Conservation (phyloP, 441 rosid genomes). For the Manihot esculenta region DNA sequence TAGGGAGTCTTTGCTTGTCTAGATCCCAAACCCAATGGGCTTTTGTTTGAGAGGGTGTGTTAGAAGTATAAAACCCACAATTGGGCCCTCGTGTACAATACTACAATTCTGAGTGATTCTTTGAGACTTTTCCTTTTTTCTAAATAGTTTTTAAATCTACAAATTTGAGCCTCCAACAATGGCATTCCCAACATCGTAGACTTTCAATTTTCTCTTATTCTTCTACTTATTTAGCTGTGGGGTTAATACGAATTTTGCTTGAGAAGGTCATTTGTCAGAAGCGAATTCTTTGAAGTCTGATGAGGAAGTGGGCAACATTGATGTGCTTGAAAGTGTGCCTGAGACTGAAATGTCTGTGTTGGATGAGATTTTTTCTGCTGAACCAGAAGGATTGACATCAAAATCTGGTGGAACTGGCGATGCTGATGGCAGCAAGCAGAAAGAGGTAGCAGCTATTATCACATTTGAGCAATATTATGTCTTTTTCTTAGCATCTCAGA, state of each 20-base stretch:
- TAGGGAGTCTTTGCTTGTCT: neutral
- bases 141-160: neutral
- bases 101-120: neutral
- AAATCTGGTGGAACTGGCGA: constrained; percentile 37
- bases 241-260: constrained; percentile 19
- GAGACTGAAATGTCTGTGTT: constrained; percentile 53
- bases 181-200: neutral
- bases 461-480: constrained; percentile 8
- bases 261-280: constrained; percentile 46
- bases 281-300: constrained; percentile 46
- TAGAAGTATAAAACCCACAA: neutral
- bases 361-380: constrained; percentile 77
- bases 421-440: constrained; percentile 40
- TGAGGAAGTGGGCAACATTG: constrained; percentile 34
- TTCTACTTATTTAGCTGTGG: constrained; percentile 10
- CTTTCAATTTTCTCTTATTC: constrained; percentile 10
- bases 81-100: neutral
- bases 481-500: neutral
- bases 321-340: constrained; percentile 25
- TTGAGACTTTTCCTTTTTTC: neutral
- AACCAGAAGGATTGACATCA: constrained; percentile 43
- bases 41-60: neutral
- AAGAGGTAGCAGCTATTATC: constrained; percentile 45
- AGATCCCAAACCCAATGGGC: neutral
- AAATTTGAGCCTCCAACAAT: neutral